Percentiles rank a stretch among this genome's conserved stretches.
These are phyloP conservation scores for Vanrija pseudolonga DNA, from an alignment of 1,284 basidiomycete species.

Conservation along the genomic window DNA sequence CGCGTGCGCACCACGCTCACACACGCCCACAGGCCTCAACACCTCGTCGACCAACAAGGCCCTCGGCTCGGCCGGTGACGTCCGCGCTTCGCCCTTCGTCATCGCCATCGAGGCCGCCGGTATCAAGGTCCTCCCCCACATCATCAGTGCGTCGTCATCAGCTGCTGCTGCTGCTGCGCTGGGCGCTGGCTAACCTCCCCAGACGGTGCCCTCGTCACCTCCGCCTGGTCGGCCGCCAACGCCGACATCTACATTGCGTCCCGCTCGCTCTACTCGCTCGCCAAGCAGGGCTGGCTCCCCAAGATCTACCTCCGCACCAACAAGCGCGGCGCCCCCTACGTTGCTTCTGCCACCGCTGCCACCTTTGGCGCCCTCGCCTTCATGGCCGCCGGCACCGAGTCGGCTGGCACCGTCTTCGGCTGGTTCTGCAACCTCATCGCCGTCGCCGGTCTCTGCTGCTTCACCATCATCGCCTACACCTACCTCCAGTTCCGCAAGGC, in stretches of 20 bases:
- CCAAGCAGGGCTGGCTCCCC: slow-evolving; percentile 66
- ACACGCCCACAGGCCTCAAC: slow-evolving; percentile 69
- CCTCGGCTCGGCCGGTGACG: slow-evolving; percentile 58
- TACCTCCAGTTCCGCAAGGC: slow-evolving; percentile 77
- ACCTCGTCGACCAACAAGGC: slow-evolving; percentile 63
- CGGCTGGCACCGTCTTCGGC: slow-evolving; percentile 59
- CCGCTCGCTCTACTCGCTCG: slow-evolving; percentile 56
- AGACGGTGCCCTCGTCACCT: slow-evolving; percentile 59
- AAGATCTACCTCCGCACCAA: slow-evolving; percentile 25
- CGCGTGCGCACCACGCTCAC: slow-evolving; percentile 49
- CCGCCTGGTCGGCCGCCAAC: slow-evolving; percentile 56
- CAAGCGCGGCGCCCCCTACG: slow-evolving; percentile 38
- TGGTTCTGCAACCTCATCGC: slow-evolving; percentile 67
- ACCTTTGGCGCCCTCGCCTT: slow-evolving; percentile 28
- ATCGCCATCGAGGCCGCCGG: slow-evolving; percentile 64
- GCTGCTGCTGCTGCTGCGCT: no score
- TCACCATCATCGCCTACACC: slow-evolving; percentile 76
- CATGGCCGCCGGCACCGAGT: slow-evolving; percentile 50
- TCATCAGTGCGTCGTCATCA: slow-evolving; percentile 49
- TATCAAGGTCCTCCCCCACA: slow-evolving; percentile 67
- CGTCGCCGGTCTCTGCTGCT: slow-evolving; percentile 58
- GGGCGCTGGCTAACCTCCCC: no score
- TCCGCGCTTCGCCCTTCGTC: slow-evolving; percentile 75
- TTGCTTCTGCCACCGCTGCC: slow-evolving; percentile 26
- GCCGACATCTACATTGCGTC: slow-evolving; percentile 57